Evolutionary conservation across 345 rosid species (phyloP), one percentile per base, ranked within the genome.

Genomic region (Triadica sebifera): DNA sequence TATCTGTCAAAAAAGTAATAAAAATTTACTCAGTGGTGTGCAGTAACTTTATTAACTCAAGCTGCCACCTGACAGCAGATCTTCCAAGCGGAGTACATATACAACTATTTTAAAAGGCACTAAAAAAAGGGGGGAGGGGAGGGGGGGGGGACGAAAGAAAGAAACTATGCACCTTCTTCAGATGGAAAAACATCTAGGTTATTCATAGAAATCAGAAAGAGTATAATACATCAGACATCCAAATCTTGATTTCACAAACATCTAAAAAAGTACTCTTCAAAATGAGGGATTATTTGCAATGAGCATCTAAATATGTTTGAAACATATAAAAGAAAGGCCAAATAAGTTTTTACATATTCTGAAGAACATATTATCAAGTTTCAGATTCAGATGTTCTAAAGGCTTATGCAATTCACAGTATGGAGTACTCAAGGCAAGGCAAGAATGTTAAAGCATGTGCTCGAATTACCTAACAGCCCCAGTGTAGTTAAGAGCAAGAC

Each of bases 1-100:
- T 91, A 86, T 95, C 99, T 95, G 92, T 67, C 49, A 74, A 74
- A 59, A 56, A 17, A 19, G 37, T 3, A 38, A 71, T n/a, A 29
- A 29, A 69, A 70, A 71, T 50, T 72, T 41, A 29, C 34, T 61
- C 67, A 72, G 6, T 22, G 1, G 56, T 10, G 46, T 19, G 12
- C 6, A 46, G 50, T 45, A 65, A 37, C 67, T 70, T 67, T 49
- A 76, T 55, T 38, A 52, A 49, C 24, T 69, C 22, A 61, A 24
- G 56, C 29, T 24, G 61, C 74, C 58, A 72, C 22, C 50, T 29
- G 59, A 73, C 53, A 38, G 1, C 4, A 39, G 49, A 72, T 60
- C 63, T 50, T 29, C 34, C 34, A 29, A 29, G 34, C 34, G 34
- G 34, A 29, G 34, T 8, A 12, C 61, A 52, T 41, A 41, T 68